Evolutionary conservation across 2,329 filamentous ascomycete species (phyloP), one percentile per base, ranked within the genome.

Genomic region (Escovopsis sp.): DNA sequence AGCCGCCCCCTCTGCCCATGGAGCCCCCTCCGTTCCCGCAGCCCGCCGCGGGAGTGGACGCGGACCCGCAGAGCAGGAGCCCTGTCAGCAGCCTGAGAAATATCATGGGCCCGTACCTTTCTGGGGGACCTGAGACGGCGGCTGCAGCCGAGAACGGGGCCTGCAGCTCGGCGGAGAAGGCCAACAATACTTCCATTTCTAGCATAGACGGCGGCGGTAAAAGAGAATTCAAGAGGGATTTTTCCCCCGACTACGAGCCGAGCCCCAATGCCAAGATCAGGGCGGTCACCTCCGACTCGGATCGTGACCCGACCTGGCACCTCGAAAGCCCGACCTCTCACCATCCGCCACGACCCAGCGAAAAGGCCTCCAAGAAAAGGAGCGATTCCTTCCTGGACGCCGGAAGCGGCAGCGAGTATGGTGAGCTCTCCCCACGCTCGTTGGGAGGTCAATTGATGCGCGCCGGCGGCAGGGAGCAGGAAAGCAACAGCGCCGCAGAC

Each of bases 51-150:
- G 57, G 58, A 30, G 43, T 61, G 25, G 50, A 58, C 9, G 43
- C 53, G 20, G 56, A 57, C 39, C 51, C 55, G 4, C 58, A 60
- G 39, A 55, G 67, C 47, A 65, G 65, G 32, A 86, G 76, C 52
- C 79, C 84, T 13, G 75, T 81, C 32, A 91, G 83, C 57, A 94
- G 86, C 60, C 66, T 94, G 50, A 76, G 84, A 45, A 76, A 84
- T 61, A 83, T 84, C 40, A 94, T 94, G 86, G 83, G 81, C 60
- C 86, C 84, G 7, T 95, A 86, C 57, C 64, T 94, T 15, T 63
- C 60, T 41, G 56, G 51, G 29, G 60, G 55, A 41, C 20, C 35
- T 24, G 35, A 39, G 34, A 20, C 20, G 20, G 20, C 20, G 20
- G 20, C 20, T 20, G 20, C 20, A 20, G 45, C 12, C 16, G 33